Base-by-base conservation (phyloP, 2,329 filamentous ascomycete species). In the Diaporthe sp. region DNA sequence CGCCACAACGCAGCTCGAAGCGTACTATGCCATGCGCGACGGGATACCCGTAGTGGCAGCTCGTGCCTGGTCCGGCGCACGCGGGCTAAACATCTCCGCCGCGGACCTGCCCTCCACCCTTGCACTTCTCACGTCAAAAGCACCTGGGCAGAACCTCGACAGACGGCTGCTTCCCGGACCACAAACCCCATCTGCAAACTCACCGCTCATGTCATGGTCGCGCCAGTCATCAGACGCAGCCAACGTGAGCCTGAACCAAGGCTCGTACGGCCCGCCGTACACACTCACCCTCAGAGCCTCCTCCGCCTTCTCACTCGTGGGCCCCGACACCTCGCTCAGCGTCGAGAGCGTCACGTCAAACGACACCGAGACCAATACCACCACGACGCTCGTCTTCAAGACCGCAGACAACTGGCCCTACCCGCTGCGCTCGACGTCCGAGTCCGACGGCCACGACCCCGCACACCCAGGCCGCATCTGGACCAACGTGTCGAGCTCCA, bases 391-490 rank as follows among this genome's bases (percentile, higher is more conserved):
- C 4, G 78, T 82, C 1, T 90, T 89, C 79, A 67, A 51, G 28
- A 78, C 82, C 7, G 79, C 85, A 3, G 87, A 88, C 65, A 85
- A 85, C 8, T 87, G 81, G 75, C 78, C 81, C 13, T 90, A 90
- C 77, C 88, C 88, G 0, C 84, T 90, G 7, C 87, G 87, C 1
- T 84, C 84, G 0, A 85, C 88, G 0, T 81, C 82, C 0, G 81
- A 84, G 49, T 46, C 75, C 2, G 87, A 87, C 73, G 87, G 89
- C 28, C 86, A 86, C 59, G 88, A 90, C 37, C 79, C 83, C 0
- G 85, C 83, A 0, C 85, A 87, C 37, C 87, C 86, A 0, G 89
- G 89, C 0, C 84, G 89, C 2, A 90, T 90, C 65, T 90, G 88
- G 88, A 81, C 81, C 1, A 90, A 90, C 75, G 78, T 80, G 4